Conservation (phyloP, 352 stramenopile genomes). For the Phytopythium mirpurense region DNA sequence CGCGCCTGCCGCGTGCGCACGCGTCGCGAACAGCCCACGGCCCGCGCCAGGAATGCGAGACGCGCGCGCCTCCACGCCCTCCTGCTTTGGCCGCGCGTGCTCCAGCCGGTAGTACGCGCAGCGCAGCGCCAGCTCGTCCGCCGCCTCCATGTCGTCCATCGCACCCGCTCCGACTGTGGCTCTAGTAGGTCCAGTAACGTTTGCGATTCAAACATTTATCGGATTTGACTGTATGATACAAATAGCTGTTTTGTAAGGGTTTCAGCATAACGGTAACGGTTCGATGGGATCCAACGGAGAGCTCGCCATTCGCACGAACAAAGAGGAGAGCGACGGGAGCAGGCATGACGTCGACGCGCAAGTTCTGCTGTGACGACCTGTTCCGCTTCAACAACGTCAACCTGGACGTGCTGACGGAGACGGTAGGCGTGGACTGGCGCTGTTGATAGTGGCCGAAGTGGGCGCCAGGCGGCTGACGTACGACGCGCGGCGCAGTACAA, state of each 20-base stretch:
- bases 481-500: constrained; percentile 80
- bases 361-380: constrained; percentile 96
- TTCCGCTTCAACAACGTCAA: constrained; percentile 99
- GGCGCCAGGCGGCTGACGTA: too few species aligned
- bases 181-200: too few species aligned
- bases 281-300: too few species aligned
- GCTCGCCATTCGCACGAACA: too few species aligned
- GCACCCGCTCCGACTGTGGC: too few species aligned
- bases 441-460: background rate
- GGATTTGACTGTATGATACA: too few species aligned
- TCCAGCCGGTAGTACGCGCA: constrained; percentile 19
- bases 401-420: constrained; percentile 95
- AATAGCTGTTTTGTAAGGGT: too few species aligned
- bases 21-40: constrained; percentile 45
- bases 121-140: constrained; percentile 12
- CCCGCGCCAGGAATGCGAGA: constrained; percentile 52
- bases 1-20: constrained; percentile 13
- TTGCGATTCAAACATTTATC: too few species aligned
- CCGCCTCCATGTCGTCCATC: constrained; percentile 8
- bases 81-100: constrained; percentile 9
- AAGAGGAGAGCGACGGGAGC: too few species aligned
- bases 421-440: constrained; percentile 29
- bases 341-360: constrained; percentile 93
- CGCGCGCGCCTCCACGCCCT: constrained; percentile 33
- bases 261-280: too few species aligned